A percentile compares a stretch with the other conserved stretches of the same genome.
These are phyloP conservation scores for Neostapfia colusana DNA, from an alignment of 176 grass and related monocot species.

Conservation along the genomic window DNA sequence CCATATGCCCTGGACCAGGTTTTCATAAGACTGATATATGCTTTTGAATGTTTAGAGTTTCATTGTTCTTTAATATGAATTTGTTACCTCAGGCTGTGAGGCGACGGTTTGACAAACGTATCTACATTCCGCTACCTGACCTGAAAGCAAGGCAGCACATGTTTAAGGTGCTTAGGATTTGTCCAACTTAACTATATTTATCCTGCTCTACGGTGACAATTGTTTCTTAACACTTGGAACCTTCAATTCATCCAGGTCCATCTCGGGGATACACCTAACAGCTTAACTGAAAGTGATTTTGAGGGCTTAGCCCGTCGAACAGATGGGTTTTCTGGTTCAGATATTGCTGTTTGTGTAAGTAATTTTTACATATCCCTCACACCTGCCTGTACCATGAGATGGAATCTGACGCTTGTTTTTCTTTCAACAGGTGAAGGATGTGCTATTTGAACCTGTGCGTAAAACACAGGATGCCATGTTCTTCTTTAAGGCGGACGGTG, in stretches of 20 bases:
- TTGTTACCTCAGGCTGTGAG: slow-evolving; percentile 73
- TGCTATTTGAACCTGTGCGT: slow-evolving; percentile 91
- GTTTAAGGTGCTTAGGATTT: slow-evolving; percentile 74
- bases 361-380: neutral
- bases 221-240: slow-evolving; percentile 37
- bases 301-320: slow-evolving; percentile 75
- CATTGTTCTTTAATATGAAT: slow-evolving; percentile 7
- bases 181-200: neutral
- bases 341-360: slow-evolving; percentile 94
- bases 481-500: slow-evolving; percentile 63
- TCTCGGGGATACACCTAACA: slow-evolving; percentile 93
- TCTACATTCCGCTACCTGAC: slow-evolving; percentile 98
- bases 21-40: slow-evolving; percentile 17
- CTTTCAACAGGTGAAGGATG: slow-evolving; percentile 80
- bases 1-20: slow-evolving; percentile 98
- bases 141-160: slow-evolving; percentile 95
- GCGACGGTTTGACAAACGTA: slow-evolving; percentile 93
- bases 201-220: neutral
- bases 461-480: slow-evolving; percentile 98
- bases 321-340: slow-evolving; percentile 96
- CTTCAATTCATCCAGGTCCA: slow-evolving; percentile 64
- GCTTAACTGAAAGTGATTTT: slow-evolving; percentile 84
- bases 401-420: slow-evolving; percentile 6
- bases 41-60: neutral
- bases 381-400: neutral